A percentile compares a stretch with the other conserved stretches of the same genome.
These are phyloP conservation scores for Cystobasidium pallidum DNA, from an alignment of 1,284 basidiomycete species.

Conservation along the genomic window DNA sequence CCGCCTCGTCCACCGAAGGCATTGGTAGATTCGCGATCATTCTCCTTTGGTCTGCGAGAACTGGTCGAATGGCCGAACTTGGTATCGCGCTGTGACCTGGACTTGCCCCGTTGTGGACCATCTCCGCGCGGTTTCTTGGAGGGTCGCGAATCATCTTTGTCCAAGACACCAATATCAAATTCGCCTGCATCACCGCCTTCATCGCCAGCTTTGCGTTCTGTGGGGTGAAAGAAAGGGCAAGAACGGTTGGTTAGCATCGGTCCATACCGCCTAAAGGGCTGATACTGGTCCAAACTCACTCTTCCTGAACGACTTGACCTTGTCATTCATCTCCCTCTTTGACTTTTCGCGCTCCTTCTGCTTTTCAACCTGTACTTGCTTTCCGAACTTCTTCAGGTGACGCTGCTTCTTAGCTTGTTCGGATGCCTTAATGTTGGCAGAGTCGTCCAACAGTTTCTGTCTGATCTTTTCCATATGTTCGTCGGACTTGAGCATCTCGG, in stretches of 20 bases:
- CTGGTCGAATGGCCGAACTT: slow-evolving; percentile 78
- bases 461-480: slow-evolving; percentile 97
- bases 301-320: slow-evolving; percentile 80
- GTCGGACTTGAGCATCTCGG: slow-evolving; percentile 98
- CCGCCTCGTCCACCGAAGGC: slow-evolving; percentile 58
- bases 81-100: slow-evolving; percentile 70
- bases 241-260: neutral
- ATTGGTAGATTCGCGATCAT: slow-evolving; percentile 76
- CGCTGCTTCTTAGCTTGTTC: slow-evolving; percentile 90
- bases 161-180: slow-evolving; percentile 74
- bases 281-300: slow-evolving; percentile 67
- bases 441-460: slow-evolving; percentile 85
- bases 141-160: slow-evolving; percentile 71
- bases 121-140: slow-evolving; percentile 57
- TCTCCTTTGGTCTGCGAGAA: slow-evolving; percentile 71
- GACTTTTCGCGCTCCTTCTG: slow-evolving; percentile 72
- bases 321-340: slow-evolving; percentile 84
- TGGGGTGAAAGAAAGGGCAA: slow-evolving; percentile 2
- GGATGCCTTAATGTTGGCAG: slow-evolving; percentile 82
- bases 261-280: too few relatives aligned
- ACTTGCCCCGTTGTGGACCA: slow-evolving; percentile 58
- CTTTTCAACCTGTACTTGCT: slow-evolving; percentile 90
- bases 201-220: slow-evolving; percentile 64
- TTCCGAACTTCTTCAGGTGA: slow-evolving; percentile 96
- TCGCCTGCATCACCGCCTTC: slow-evolving; percentile 65